phyloP scores from a whole-genome alignment of 2,329 filamentous ascomycete species.

The Dendrostoma leiphaemia region DNA sequence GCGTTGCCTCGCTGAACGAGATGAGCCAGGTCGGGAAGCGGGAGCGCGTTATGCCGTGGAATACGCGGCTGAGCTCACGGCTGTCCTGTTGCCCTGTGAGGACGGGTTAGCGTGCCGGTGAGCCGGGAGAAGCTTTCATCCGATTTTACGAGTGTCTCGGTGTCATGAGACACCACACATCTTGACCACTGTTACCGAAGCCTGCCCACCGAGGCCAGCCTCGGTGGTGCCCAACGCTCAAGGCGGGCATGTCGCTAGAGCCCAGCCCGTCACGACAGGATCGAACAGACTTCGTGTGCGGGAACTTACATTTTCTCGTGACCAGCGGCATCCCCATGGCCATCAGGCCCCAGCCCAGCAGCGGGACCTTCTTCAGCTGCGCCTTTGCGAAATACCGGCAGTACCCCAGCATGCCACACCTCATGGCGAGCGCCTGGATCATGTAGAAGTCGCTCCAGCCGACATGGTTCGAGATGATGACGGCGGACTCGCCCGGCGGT shows the following conservation, averaged over 20 bases:
- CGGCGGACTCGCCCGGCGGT: conserved; percentile 54
- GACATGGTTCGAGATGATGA: conserved; percentile 60
- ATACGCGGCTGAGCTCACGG: conserved; percentile 55
- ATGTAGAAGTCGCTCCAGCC: conserved; percentile 64
- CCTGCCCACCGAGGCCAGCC: too few relatives aligned
- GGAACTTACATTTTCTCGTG: conserved; percentile 47
- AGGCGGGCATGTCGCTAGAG: background rate
- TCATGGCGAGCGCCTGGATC: conserved; percentile 56
- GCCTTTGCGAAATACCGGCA: conserved; percentile 63
- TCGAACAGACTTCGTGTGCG: too few relatives aligned
- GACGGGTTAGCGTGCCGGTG: background rate
- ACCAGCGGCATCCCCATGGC: conserved; percentile 65
- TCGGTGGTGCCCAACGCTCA: too few relatives aligned
- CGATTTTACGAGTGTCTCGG: too few relatives aligned
- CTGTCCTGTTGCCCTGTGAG: conserved; percentile 36
- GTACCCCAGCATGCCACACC: conserved; percentile 56
- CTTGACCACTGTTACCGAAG: too few relatives aligned
- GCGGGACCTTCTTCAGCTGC: conserved; percentile 56
- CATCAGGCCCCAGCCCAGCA: conserved; percentile 64
- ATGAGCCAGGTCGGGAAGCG: conserved; percentile 62
- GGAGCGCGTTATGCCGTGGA: conserved; percentile 48
- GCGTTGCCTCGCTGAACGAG: conserved; percentile 63
- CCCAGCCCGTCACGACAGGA: background rate
- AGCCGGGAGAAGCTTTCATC: too few relatives aligned
- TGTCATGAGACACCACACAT: too few relatives aligned